Conservation (phyloP, 1,284 basidiomycete genomes). For the Puccinia coronata region DNA sequence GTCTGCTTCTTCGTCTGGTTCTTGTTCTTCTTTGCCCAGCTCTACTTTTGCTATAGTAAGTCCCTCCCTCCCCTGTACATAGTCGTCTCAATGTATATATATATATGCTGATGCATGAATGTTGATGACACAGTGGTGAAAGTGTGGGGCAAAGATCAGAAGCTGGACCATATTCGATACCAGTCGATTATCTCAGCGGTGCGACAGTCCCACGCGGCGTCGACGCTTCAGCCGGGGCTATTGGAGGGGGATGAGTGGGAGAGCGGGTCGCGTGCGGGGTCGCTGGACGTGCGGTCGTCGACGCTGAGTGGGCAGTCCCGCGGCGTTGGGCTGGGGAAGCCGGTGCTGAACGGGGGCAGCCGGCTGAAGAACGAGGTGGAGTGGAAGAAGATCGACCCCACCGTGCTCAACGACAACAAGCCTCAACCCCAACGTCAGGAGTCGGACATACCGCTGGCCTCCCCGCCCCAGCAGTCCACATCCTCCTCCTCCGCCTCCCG, state of each 20-base stretch:
- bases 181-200: constrained; percentile 42
- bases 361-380: constrained; percentile 45
- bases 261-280: constrained; percentile 10
- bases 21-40: constrained; percentile 14
- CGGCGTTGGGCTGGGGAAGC: background rate
- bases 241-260: constrained; percentile 7
- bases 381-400: constrained; percentile 17
- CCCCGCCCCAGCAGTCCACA: background rate
- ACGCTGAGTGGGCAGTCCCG: background rate
- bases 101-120: too few relatives aligned
- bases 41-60: constrained; percentile 42
- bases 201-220: constrained; percentile 17
- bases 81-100: too few relatives aligned
- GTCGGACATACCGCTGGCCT: background rate
- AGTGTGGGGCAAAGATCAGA: constrained; percentile 42
- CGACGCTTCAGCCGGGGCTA: background rate
- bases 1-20: constrained; percentile 41
- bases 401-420: background rate
- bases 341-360: constrained; percentile 11
- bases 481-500: background rate
- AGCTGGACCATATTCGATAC: constrained; percentile 39
- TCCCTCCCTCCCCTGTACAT: background rate
- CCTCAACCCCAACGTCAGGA: background rate
- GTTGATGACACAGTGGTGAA: constrained; percentile 33
- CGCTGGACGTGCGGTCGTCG: background rate